A percentile compares a stretch with the other conserved stretches of the same genome.
Evolutionary conservation across 2,329 filamentous ascomycete genomes (phyloP).

Genomic region (Penicillium hordei): DNA sequence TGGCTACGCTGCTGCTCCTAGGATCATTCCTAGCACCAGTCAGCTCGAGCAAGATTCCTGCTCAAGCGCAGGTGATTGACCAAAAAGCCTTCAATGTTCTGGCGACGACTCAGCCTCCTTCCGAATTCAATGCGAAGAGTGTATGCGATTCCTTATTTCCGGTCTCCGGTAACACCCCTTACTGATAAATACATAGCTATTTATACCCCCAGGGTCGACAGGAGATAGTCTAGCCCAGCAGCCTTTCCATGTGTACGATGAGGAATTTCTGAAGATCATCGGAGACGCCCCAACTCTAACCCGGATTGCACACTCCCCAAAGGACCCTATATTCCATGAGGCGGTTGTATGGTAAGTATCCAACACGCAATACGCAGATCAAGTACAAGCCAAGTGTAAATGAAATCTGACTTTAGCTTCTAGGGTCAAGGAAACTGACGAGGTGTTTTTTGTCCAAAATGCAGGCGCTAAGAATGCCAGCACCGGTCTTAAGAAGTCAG

Average conservation of each 20-base stretch:
- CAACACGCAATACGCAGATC: not conserved
- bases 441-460: constrained; percentile 24
- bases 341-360: constrained; percentile 18
- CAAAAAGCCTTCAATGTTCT: constrained; percentile 21
- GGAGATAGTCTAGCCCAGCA: constrained; percentile 7
- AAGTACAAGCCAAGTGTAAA: not conserved
- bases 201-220: constrained; percentile 14
- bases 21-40: constrained; percentile 3
- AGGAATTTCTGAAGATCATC: constrained; percentile 17
- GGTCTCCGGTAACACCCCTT: not conserved
- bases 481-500: constrained; percentile 14
- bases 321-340: constrained; percentile 16
- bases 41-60: constrained; percentile 17
- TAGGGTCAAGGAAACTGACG: constrained; percentile 17
- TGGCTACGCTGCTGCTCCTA: not conserved
- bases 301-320: constrained; percentile 14
- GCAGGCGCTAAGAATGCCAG: constrained; percentile 16
- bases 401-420: not conserved
- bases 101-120: constrained; percentile 15
- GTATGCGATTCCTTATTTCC: not conserved
- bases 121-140: constrained; percentile 17
- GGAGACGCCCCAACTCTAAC: constrained; percentile 10
- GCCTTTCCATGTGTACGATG: constrained; percentile 18
- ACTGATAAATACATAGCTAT: constrained; percentile 5
- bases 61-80: constrained; percentile 19